phyloP scores from a whole-genome alignment of 1,139 yeast genomes.

The Protomyces pachydermus region DNA sequence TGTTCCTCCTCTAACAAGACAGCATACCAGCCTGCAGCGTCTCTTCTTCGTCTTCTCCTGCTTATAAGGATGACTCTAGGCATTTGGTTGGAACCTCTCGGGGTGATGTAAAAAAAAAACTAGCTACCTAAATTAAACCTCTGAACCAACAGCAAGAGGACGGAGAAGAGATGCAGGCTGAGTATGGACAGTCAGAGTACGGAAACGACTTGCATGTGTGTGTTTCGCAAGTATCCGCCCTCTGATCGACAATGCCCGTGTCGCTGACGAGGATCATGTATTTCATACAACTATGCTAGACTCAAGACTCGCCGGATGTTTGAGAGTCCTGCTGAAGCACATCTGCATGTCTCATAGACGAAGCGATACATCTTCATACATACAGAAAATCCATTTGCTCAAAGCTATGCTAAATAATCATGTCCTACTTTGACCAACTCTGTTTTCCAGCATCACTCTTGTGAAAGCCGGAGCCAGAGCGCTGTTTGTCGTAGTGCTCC shows the following conservation, averaged over 20 bases:
- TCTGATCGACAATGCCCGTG: slow-evolving; percentile 3
- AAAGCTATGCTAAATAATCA: neutral
- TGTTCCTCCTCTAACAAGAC: neutral
- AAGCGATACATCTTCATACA: slow-evolving; percentile 7
- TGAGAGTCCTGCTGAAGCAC: slow-evolving; percentile 10
- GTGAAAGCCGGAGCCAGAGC: slow-evolving; percentile 19
- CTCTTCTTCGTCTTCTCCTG: neutral
- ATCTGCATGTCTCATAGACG: slow-evolving; percentile 23
- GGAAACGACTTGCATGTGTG: too few species aligned
- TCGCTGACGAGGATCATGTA: slow-evolving; percentile 20
- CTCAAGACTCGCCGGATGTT: slow-evolving; percentile 14
- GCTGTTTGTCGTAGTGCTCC: slow-evolving; percentile 26
- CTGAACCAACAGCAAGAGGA: slow-evolving; percentile 11
- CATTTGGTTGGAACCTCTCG: slow-evolving; percentile 23
- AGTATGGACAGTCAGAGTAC: neutral
- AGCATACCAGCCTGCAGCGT: neutral
- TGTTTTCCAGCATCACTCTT: slow-evolving; percentile 7
- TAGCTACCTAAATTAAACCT: slow-evolving; percentile 28
- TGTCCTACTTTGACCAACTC: slow-evolving; percentile 19
- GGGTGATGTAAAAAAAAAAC: slow-evolving; percentile 25
- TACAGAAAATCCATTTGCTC: neutral
- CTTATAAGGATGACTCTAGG: slow-evolving; percentile 23
- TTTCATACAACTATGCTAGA: slow-evolving; percentile 24
- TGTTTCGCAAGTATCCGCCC: slow-evolving; percentile 25
- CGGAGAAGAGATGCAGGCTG: neutral